phyloP scores from a whole-genome alignment of 805 yeast species.

The Crinitomyces ghanaensis region DNA sequence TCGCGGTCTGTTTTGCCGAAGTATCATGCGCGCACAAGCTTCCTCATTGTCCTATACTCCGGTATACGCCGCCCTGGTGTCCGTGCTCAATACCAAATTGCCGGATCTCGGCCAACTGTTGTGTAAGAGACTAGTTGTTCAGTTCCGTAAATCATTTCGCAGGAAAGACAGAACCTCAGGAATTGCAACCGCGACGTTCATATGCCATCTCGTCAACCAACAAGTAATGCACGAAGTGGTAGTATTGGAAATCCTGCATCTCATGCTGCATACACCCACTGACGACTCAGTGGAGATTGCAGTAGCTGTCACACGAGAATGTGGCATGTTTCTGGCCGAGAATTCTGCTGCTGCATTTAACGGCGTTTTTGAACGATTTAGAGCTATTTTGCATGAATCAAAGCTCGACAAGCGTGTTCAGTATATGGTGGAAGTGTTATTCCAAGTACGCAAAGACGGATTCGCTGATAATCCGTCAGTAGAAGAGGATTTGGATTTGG shows the following conservation, averaged over 20 bases:
- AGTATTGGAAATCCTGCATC: slow-evolving; percentile 39
- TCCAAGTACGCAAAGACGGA: slow-evolving; percentile 37
- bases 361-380: slow-evolving; percentile 46
- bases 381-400: slow-evolving; percentile 50
- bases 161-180: slow-evolving; percentile 36
- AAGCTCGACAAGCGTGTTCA: slow-evolving; percentile 33
- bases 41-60: slow-evolving; percentile 33
- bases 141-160: slow-evolving; percentile 44
- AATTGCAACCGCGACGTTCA: slow-evolving; percentile 34
- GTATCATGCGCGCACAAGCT: slow-evolving; percentile 44
- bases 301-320: slow-evolving; percentile 35
- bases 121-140: slow-evolving; percentile 40
- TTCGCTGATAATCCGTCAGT: slow-evolving; percentile 32
- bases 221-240: slow-evolving; percentile 47
- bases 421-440: slow-evolving; percentile 38
- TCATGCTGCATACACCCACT: slow-evolving; percentile 38
- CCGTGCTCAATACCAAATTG: slow-evolving; percentile 51
- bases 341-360: slow-evolving; percentile 35
- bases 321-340: slow-evolving; percentile 41
- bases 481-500: slow-evolving; percentile 40
- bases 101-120: slow-evolving; percentile 59
- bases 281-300: slow-evolving; percentile 48
- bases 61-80: slow-evolving; percentile 45
- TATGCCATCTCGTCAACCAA: slow-evolving; percentile 54
- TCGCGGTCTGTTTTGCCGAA: slow-evolving; percentile 46